phyloP scores from a whole-genome alignment of 1,284 basidiomycete genomes.

The Heterobasidion occidentale region DNA sequence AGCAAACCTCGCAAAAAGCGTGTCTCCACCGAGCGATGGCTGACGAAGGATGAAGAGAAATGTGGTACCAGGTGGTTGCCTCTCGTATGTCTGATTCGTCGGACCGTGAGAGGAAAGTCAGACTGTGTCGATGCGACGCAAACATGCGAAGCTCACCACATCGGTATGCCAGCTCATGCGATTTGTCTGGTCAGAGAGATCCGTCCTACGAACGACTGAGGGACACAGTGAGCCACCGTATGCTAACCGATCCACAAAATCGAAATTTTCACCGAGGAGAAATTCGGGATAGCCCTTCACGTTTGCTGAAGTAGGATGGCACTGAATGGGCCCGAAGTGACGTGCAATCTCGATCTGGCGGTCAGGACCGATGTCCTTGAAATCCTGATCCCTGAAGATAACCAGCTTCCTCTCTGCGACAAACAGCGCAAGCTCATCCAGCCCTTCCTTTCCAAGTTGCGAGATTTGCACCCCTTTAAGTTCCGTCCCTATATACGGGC shows the following conservation, averaged over 20 bases:
- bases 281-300: conserved; percentile 29
- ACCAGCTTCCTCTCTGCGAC: conserved; percentile 54
- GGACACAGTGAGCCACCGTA: too few species aligned
- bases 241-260: conserved; percentile 16
- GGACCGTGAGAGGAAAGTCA: not conserved
- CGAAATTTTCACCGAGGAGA: too few species aligned
- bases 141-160: conserved; percentile 21
- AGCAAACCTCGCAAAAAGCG: conserved; percentile 35
- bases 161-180: conserved; percentile 37
- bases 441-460: conserved; percentile 41
- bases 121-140: not conserved
- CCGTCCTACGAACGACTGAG: conserved; percentile 16
- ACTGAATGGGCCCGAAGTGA: conserved; percentile 52
- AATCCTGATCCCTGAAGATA: conserved; percentile 50
- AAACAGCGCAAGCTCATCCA: conserved; percentile 55
- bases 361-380: conserved; percentile 45
- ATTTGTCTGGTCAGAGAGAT: conserved; percentile 16
- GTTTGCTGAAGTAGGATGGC: conserved; percentile 46
- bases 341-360: conserved; percentile 40
- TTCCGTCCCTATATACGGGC: conserved; percentile 53
- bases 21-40: conserved; percentile 41
- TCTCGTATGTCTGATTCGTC: conserved; percentile 40
- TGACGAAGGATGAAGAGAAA: conserved; percentile 50
- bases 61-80: conserved; percentile 53
- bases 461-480: conserved; percentile 53